Conservation (phyloP, 257 asterid genomes). For the Solanum virginianum region DNA sequence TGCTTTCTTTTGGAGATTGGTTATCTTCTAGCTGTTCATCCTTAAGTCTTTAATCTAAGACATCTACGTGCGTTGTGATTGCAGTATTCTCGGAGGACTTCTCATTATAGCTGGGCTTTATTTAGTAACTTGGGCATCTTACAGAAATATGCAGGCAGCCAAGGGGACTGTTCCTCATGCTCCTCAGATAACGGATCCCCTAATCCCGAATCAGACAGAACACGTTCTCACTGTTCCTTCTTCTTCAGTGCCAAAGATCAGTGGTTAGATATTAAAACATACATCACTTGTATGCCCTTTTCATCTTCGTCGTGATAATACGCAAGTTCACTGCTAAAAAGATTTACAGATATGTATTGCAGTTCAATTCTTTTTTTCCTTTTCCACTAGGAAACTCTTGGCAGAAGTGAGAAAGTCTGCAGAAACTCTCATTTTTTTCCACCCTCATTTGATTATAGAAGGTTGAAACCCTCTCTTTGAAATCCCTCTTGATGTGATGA, state of each 20-base stretch:
- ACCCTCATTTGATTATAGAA: background rate
- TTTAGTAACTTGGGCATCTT: slow-evolving; percentile 91
- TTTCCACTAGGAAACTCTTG: too few relatives aligned
- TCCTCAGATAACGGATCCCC: slow-evolving; percentile 37
- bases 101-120: slow-evolving; percentile 81
- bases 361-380: background rate
- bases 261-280: slow-evolving; percentile 21
- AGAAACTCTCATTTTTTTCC: too few relatives aligned
- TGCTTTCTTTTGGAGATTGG: background rate
- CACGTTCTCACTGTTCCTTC: slow-evolving; percentile 51
- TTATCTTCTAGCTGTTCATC: background rate
- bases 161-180: slow-evolving; percentile 15
- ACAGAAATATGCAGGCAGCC: slow-evolving; percentile 37
- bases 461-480: background rate
- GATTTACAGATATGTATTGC: background rate
- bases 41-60: background rate
- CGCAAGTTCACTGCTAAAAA: background rate
- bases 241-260: slow-evolving; percentile 32
- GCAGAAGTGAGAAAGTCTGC: too few relatives aligned
- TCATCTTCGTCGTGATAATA: background rate
- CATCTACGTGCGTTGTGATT: background rate
- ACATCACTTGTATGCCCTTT: background rate
- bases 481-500: background rate
- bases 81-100: slow-evolving; percentile 85
- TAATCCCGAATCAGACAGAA: slow-evolving; percentile 40